Evolutionary conservation across 192 early-diverging fungal genomes (phyloP).

Genomic region (Coemansia sp.): DNA sequence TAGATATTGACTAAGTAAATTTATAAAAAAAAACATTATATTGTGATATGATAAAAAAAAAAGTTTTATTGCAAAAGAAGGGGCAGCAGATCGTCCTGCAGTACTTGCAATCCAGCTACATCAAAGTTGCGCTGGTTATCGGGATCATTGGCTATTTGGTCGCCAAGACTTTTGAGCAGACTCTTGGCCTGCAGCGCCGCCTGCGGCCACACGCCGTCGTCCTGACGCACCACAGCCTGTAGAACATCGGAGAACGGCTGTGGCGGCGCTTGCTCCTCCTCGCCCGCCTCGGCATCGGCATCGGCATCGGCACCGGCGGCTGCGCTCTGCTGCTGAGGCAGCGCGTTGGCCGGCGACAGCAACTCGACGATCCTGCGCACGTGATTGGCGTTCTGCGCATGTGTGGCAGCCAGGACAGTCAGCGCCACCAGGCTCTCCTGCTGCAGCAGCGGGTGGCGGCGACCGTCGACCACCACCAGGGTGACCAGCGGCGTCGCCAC

Average conservation of each 20-base stretch:
- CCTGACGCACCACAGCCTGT: slow-evolving; percentile 3
- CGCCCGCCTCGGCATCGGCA: neutral
- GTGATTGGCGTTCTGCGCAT: neutral
- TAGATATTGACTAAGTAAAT: slow-evolving; percentile 24
- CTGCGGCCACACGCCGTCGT: slow-evolving; percentile 32
- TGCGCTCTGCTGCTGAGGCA: neutral
- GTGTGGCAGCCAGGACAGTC: slow-evolving; percentile 31
- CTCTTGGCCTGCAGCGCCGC: slow-evolving; percentile 46
- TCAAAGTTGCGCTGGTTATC: neutral
- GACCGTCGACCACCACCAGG: slow-evolving; percentile 41
- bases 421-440: slow-evolving; percentile 51
- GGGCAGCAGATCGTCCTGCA: slow-evolving; percentile 12
- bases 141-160: neutral
- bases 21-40: neutral
- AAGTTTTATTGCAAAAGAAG: neutral
- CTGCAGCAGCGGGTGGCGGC: slow-evolving; percentile 44
- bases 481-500: slow-evolving; percentile 37
- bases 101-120: slow-evolving; percentile 8
- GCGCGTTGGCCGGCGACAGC: slow-evolving; percentile 10
- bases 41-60: neutral
- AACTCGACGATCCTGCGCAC: slow-evolving; percentile 13
- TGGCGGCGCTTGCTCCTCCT: neutral
- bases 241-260: slow-evolving; percentile 20
- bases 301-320: too few species aligned
- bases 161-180: slow-evolving; percentile 13